Evolutionary conservation across 179 eudicot genomes (phyloP), one percentile per base, ranked within the genome.

Genomic region (Corrigiola litoralis): DNA sequence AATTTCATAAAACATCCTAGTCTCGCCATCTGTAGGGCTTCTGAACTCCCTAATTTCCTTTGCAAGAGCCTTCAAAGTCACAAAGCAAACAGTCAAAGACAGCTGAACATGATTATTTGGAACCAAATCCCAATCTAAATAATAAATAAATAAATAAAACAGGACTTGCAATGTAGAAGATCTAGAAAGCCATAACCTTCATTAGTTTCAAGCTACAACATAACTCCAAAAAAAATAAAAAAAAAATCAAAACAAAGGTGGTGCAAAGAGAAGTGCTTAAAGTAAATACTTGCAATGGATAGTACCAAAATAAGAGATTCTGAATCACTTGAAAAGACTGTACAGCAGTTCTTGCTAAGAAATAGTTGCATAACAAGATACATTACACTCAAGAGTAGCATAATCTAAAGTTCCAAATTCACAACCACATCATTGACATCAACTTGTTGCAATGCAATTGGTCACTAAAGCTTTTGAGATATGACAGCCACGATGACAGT

Each of bases 1-100:
- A 50, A 94, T 94, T 79, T 94, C 99, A 71, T 94, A 94, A 71
- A 94, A 94, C 99, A 94, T 94, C 64, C 99, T 84, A 53, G 94
- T 94, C 76, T 86, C 91, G 48, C 89, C 94, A 61, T 94, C 99
- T 12, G 94, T 94, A 52, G 99, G 99, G 69, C 99, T 94, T 74
- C 99, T 81, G 38, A 83, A 94, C 72, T 94, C 97, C 66, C 99
- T 77, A 40, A 94, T 84, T 45, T 90, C 99, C 71, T 77, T 86
- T 23, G 99, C 99, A 74, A 94, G 97, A 52, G 76, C 83, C 99
- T 94, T 56, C n/a, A 67, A 67, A 40, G 53, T 38, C 31, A 23
- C 24, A 63, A 61, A 8, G 21, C 16, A 69, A 28, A 32, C 27
- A 46, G 31, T 66, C 62, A 56, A 33, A n/a, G 0, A 61, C 50